Evolutionary conservation across 2,329 filamentous ascomycete species (phyloP), one percentile per base, ranked within the genome.

Genomic region (Triangularia setosa): DNA sequence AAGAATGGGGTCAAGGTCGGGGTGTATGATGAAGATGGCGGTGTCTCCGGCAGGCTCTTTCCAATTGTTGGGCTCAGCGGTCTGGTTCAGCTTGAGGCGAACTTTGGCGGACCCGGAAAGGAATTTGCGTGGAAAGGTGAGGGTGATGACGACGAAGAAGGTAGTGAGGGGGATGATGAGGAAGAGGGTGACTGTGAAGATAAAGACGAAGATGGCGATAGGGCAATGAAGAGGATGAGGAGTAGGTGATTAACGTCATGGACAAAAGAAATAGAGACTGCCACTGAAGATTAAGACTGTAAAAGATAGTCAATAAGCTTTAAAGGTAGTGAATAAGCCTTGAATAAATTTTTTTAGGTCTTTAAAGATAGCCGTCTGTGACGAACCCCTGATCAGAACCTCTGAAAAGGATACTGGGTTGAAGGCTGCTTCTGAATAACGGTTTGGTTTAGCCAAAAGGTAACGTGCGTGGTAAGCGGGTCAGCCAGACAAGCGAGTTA

Each of bases 51-150:
- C 6, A 44, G 68, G 58, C 5, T 70, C 62, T 68, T 66, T 16
- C 68, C 68, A 2, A 52, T 69, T 30, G 44, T 69, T 18, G 69
- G 69, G 8, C n/a, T 70, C 59, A 33, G 61, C 33, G 62, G 61
- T 9, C 21, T 5, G 28, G 63, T 70, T 2, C 27, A 30, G 8
- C 57, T 67, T 48, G 64, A 60, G 60, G 65, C 65, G n/a, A 70
- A 70, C 14, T 70, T 70, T 63, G 64, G 64, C 2, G 25, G 23
- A 4, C 25, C 52, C 1, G 52, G 25, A 4, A 55, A 12, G 25
- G 25, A 27, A 9, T 55, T 55, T 28, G 21, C 27, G 16, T 55
- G 52, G 52, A 28, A 55, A 12, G 23, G 23, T 12, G 52, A 24
- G 16, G 21, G 5, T 3, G 52, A 16, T 3, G 52, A 24, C 18